phyloP scores from a whole-genome alignment of 2,329 filamentous ascomycete species.

The Didymella pomorum region DNA sequence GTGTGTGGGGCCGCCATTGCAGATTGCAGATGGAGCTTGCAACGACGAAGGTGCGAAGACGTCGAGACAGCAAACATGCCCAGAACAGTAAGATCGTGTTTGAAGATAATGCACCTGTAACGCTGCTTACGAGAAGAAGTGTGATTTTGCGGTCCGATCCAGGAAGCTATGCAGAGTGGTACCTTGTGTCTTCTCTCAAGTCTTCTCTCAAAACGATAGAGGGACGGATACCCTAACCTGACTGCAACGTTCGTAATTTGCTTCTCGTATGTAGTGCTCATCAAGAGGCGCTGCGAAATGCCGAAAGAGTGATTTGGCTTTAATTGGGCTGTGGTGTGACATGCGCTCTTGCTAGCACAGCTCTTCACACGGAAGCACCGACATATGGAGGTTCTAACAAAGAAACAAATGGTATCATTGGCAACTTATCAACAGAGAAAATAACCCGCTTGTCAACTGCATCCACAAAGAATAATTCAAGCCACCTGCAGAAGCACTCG shows the following conservation, averaged over 20 bases:
- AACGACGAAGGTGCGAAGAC: background rate
- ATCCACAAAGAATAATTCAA: background rate
- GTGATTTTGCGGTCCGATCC: background rate
- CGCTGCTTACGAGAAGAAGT: background rate
- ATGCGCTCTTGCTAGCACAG: background rate
- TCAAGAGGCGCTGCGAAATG: background rate
- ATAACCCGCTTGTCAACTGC: constrained; percentile 10
- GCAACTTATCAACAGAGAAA: constrained; percentile 18
- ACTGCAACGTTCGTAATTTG: no score
- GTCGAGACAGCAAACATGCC: background rate
- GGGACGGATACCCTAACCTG: no score
- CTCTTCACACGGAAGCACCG: background rate
- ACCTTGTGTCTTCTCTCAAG: no score
- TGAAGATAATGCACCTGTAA: background rate
- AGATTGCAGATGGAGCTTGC: background rate
- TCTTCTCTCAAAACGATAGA: no score
- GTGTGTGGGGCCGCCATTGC: constrained; percentile 1
- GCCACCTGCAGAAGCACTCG: background rate
- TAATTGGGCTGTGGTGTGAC: background rate
- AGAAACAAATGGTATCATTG: constrained; percentile 22
- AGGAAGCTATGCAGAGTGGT: background rate
- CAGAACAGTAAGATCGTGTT: background rate
- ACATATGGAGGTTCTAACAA: background rate
- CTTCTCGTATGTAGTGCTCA: no score
- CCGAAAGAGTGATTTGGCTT: background rate